A percentile compares a stretch with the other conserved stretches of the same genome.
Evolutionary conservation across 306 rosid species (phyloP).

Genomic region (Echinosophora koreensis): DNA sequence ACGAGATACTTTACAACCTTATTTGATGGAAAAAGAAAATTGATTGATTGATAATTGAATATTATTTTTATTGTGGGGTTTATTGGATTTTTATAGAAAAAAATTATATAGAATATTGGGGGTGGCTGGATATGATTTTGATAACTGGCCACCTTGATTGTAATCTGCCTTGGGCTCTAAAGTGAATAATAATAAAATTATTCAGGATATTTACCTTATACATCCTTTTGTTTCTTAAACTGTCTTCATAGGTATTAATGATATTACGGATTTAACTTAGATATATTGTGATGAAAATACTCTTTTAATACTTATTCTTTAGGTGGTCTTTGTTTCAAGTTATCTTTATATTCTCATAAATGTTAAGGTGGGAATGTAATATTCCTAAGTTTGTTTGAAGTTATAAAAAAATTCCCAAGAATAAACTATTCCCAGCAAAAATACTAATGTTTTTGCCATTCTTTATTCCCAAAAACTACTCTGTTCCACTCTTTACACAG

Average conservation of each 20-base stretch:
- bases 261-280: too few relatives aligned
- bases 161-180: not conserved
- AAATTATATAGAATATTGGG: conserved; percentile 3
- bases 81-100: conserved; percentile 25
- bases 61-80: conserved; percentile 12
- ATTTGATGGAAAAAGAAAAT: conserved; percentile 32
- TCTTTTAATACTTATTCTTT: too few relatives aligned
- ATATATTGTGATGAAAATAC: too few relatives aligned
- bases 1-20: conserved; percentile 74
- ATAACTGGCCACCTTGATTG: conserved; percentile 16
- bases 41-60: conserved; percentile 29
- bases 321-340: too few relatives aligned
- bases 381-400: too few relatives aligned
- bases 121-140: conserved; percentile 6
- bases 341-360: too few relatives aligned
- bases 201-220: not conserved
- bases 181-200: conserved; percentile 25
- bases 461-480: too few relatives aligned
- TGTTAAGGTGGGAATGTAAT: too few relatives aligned
- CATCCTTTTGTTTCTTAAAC: not conserved
- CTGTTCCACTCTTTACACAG: too few relatives aligned
- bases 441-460: too few relatives aligned
- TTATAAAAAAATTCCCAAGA: too few relatives aligned
- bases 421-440: too few relatives aligned
- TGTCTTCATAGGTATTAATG: not conserved